phyloP scores from a whole-genome alignment of 371 early-diverging fungal genomes.

The Haplosporangium sp. region DNA sequence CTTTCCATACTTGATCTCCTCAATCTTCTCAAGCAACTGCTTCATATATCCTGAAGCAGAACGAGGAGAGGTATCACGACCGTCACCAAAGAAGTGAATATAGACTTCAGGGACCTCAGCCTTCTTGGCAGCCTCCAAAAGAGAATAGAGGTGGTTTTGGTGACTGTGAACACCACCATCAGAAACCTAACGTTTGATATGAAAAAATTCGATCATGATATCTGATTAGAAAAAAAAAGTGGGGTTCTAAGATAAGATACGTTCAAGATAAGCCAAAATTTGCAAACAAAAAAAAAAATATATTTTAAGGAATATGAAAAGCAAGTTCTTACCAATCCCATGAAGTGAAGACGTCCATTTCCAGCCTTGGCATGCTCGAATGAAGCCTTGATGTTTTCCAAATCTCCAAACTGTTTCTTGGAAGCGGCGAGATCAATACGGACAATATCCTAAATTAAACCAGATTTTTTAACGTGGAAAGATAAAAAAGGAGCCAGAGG shows the following conservation, averaged over 20 bases:
- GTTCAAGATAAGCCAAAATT: background rate
- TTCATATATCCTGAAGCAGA: slow-evolving; percentile 81
- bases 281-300: too few relatives aligned
- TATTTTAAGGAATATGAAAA: background rate
- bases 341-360: slow-evolving; percentile 94
- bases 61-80: slow-evolving; percentile 97
- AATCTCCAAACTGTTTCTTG: slow-evolving; percentile 81
- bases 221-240: background rate
- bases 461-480: background rate
- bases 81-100: slow-evolving; percentile 99
- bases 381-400: slow-evolving; percentile 82
- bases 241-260: slow-evolving; percentile 11
- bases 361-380: slow-evolving; percentile 88
- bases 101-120: slow-evolving; percentile 88
- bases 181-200: slow-evolving; percentile 67
- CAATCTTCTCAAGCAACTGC: slow-evolving; percentile 76
- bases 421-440: slow-evolving; percentile 93
- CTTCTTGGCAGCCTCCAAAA: slow-evolving; percentile 88
- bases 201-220: background rate
- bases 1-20: slow-evolving; percentile 81
- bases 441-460: slow-evolving; percentile 88
- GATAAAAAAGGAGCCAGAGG: background rate
- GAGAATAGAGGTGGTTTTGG: slow-evolving; percentile 90
- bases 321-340: slow-evolving; percentile 85
- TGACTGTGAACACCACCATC: slow-evolving; percentile 99